Percentiles rank a stretch among this genome's conserved stretches.
Conservation (phyloP, 164 flowering plant genomes). For the Umbellularia californica region DNA sequence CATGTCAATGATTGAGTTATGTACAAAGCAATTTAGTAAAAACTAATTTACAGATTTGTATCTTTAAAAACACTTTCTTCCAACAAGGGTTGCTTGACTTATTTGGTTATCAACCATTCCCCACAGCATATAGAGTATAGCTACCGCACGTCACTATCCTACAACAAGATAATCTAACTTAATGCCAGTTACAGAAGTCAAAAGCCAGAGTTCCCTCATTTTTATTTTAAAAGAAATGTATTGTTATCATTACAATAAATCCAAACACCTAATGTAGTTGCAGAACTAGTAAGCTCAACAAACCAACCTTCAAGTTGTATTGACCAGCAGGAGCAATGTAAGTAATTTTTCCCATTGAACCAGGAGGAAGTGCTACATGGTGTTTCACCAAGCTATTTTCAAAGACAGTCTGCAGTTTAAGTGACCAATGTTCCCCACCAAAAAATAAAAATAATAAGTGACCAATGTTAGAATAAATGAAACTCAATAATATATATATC, state of each 20-base stretch:
- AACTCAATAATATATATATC: neutral
- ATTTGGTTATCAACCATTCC: neutral
- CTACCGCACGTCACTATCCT: neutral
- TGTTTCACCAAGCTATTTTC: conserved; percentile 95
- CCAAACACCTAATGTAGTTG: neutral
- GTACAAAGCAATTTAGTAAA: too few relatives aligned
- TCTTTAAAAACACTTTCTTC: neutral
- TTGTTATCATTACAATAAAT: neutral
- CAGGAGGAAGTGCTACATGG: conserved; percentile 95
- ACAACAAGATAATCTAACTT: neutral
- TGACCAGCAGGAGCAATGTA: conserved; percentile 92
- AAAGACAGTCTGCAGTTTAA: conserved; percentile 66
- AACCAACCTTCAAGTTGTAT: conserved; percentile 73
- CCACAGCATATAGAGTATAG: neutral
- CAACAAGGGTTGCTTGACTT: neutral
- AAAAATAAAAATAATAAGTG: neutral
- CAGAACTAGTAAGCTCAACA: conserved; percentile 1
- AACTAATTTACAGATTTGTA: too few relatives aligned
- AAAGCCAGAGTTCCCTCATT: neutral
- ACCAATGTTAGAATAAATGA: conserved; percentile 2
- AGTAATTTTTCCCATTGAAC: conserved; percentile 88
- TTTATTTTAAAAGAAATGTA: neutral
- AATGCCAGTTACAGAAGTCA: neutral
- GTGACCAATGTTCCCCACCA: neutral
- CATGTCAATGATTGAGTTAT: too few relatives aligned